Evolutionary conservation across 495 filamentous ascomycete species (phyloP), one percentile per base, ranked within the genome.

Genomic region (Penicillium argentinense): DNA sequence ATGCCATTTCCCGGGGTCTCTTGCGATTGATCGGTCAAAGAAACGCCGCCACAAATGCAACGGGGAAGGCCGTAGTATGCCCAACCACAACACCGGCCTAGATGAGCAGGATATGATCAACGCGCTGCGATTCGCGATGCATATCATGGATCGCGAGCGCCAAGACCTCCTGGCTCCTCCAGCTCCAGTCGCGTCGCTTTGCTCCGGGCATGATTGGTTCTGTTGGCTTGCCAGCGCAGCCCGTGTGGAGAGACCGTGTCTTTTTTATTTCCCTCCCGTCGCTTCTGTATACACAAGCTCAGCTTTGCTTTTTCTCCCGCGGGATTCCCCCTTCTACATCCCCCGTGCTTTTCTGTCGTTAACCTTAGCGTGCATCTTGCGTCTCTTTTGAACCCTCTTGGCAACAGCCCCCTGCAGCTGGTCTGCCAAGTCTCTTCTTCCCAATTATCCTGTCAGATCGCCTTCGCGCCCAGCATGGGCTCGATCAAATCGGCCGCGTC

Each of bases 111-210:
- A n/a, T n/a, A n/a, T n/a, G n/a, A n/a, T n/a, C n/a, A n/a, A n/a
- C n/a, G n/a, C n/a, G n/a, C n/a, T n/a, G 16, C 27, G 21, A 44
- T 44, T 21, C 33, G 27, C 24, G 11, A 28, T 28, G 21, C 4
- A 8, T n/a, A 41, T 33, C n/a, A 22, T 46, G 42, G 37, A 23
- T 56, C 30, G 40, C 28, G 34, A 23, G 21, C 18, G 55, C 51
- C 51, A 58, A 54, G 55, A 42, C 51, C 54, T 51, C 33, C 47
- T 50, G 41, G 44, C 42, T 55, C 34, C 29, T 34, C 45, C 53
- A 44, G 47, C 33, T 51, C 39, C 53, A 39, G 39, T 34, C 16
- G 17, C 19, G 36, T 24, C 21, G 16, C 16, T 25, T 51, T 29
- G 3, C 39, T 2, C 12, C n/a, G 5, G 9, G 47, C 3, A 12